Evolutionary conservation across 306 rosid species (phyloP).

Genomic region (Hylodesmum podocarpum): DNA sequence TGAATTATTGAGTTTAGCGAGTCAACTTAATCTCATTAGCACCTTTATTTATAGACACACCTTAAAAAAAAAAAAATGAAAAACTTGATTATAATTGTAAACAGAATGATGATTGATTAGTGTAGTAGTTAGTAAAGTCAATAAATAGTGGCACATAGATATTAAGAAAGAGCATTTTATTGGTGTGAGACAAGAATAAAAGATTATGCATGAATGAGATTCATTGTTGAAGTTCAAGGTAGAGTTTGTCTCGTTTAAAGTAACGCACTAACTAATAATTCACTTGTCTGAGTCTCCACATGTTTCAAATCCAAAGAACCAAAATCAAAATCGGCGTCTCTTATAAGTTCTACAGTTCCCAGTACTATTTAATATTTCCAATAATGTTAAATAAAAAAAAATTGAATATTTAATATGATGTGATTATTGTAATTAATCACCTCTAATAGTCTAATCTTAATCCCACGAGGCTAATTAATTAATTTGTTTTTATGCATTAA

Average conservation of each 20-base stretch:
- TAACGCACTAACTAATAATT: background rate
- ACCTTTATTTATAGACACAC: background rate
- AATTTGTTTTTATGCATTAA: background rate
- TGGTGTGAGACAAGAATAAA: background rate
- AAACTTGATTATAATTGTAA: no score
- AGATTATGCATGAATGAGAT: background rate
- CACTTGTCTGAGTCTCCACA: background rate
- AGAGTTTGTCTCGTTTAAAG: background rate
- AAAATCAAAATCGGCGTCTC: slow-evolving; percentile 15
- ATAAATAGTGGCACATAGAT: background rate
- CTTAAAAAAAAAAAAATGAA: no score
- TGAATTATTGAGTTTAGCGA: background rate
- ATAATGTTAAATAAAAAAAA: no score
- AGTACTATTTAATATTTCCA: no score
- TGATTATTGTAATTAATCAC: background rate
- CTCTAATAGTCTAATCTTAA: no score
- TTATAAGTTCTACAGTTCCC: no score
- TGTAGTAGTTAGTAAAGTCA: background rate
- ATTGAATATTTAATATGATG: background rate
- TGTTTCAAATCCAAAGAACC: background rate
- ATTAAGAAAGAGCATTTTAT: background rate
- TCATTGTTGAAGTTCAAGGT: background rate
- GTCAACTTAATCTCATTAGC: background rate
- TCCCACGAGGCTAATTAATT: background rate
- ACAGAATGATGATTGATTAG: no score